Evolutionary conservation across 768 basidiomycete genomes (phyloP).

Genomic region (Leccinum fibrillosum): DNA sequence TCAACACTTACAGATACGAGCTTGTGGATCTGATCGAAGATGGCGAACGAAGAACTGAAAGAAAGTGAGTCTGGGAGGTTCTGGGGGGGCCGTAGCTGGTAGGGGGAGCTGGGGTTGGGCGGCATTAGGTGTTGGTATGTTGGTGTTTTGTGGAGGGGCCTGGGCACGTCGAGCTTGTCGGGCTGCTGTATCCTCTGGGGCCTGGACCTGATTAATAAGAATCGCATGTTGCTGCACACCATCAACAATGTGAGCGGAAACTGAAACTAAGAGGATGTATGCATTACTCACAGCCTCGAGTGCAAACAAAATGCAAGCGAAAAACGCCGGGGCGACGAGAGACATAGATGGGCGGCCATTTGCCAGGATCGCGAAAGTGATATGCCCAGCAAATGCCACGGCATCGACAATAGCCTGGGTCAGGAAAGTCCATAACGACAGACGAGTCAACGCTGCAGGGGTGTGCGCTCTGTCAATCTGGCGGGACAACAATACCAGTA

Average conservation of each 20-base stretch:
- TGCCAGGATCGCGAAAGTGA: constrained; percentile 83
- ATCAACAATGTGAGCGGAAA: background rate
- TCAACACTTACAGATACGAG: constrained; percentile 57
- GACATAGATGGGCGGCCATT: constrained; percentile 81
- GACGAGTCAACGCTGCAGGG: constrained; percentile 71
- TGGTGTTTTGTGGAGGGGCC: constrained; percentile 3
- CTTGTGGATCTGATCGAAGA: constrained; percentile 65
- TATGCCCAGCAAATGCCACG: constrained; percentile 82
- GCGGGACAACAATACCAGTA: constrained; percentile 66
- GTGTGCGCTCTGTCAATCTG: constrained; percentile 76
- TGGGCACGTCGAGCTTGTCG: constrained; percentile 22
- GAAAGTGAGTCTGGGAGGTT: constrained; percentile 26
- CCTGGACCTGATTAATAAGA: constrained; percentile 79
- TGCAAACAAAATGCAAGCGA: constrained; percentile 75
- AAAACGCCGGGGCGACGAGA: constrained; percentile 78
- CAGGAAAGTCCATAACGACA: constrained; percentile 83
- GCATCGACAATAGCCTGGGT: constrained; percentile 78
- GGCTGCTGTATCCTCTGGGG: constrained; percentile 58
- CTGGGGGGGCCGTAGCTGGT: constrained; percentile 19
- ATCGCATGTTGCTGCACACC: constrained; percentile 73
- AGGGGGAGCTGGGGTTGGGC: constrained; percentile 19
- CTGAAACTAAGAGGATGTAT: background rate
- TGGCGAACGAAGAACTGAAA: constrained; percentile 55
- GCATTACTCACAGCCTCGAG: constrained; percentile 71
- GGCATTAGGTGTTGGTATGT: constrained; percentile 2